Evolutionary conservation across 768 basidiomycete genomes (phyloP).

Genomic region (Lactifluus subvellereus): DNA sequence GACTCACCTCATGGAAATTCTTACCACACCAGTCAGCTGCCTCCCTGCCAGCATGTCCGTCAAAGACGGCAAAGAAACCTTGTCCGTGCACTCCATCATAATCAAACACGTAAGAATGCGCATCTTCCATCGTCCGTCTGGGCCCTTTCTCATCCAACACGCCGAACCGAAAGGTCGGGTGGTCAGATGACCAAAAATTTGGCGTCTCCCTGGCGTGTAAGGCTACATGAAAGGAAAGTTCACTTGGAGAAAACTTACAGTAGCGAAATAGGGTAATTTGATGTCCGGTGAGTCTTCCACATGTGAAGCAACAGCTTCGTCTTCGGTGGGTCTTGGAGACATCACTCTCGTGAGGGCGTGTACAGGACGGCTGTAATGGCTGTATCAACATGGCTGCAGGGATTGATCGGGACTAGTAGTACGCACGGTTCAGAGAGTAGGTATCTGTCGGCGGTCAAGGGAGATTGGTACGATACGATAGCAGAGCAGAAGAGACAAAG

Average conservation of each 20-base stretch:
- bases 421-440: neutral
- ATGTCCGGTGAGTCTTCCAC: neutral
- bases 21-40: slow-evolving; percentile 98
- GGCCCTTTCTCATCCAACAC: slow-evolving; percentile 84
- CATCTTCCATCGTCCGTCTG: slow-evolving; percentile 94
- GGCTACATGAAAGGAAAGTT: neutral
- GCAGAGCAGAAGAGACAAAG: too few relatives aligned
- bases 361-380: neutral
- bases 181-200: slow-evolving; percentile 68
- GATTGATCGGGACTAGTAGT: neutral
- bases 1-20: slow-evolving; percentile 84
- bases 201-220: slow-evolving; percentile 43
- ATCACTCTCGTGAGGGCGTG: slow-evolving; percentile 2
- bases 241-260: slow-evolving; percentile 6
- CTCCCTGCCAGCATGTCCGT: slow-evolving; percentile 97
- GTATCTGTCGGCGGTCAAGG: neutral
- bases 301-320: slow-evolving; percentile 10
- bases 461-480: neutral
- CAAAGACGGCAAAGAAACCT: slow-evolving; percentile 97
- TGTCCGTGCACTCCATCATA: slow-evolving; percentile 89
- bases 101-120: slow-evolving; percentile 94
- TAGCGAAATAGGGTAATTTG: slow-evolving; percentile 21
- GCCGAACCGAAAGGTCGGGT: slow-evolving; percentile 45
- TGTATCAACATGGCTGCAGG: neutral
- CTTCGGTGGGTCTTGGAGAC: neutral